A percentile compares a stretch with the other conserved stretches of the same genome.
Conservation (phyloP, 306 rosid genomes). For the Vigna reflexopilosa region DNA sequence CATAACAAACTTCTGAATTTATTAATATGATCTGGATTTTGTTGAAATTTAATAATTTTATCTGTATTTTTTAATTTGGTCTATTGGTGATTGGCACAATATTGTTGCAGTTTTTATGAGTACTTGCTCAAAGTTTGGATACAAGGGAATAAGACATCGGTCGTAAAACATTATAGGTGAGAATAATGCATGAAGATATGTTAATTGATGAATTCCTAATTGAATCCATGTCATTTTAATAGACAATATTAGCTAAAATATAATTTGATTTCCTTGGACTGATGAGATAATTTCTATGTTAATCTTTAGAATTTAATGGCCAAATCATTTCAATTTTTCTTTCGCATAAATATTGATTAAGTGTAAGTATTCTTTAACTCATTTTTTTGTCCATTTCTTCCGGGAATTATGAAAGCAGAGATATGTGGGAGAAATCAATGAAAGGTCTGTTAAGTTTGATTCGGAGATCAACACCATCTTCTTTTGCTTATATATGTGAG, state of each 20-base stretch:
- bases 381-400: conserved; percentile 15
- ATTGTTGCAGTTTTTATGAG: conserved; percentile 89
- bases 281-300: conserved; percentile 16
- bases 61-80: conserved; percentile 28
- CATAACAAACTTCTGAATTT: conserved; percentile 28
- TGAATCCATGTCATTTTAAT: conserved; percentile 29
- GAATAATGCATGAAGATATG: conserved; percentile 42
- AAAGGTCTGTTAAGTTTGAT: conserved; percentile 78
- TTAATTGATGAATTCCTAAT: conserved; percentile 34
- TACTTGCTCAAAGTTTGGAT: conserved; percentile 98
- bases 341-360: conserved; percentile 35
- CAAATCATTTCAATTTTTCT: conserved; percentile 2
- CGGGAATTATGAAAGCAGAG: conserved; percentile 67
- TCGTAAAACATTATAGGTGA: conserved; percentile 87
- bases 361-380: conserved; percentile 17
- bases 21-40: conserved; percentile 29
- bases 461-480: conserved; percentile 86
- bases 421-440: conserved; percentile 99
- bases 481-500: conserved; percentile 94
- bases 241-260: conserved; percentile 23
- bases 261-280: conserved; percentile 32
- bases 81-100: conserved; percentile 43
- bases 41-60: conserved; percentile 31
- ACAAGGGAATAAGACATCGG: conserved; percentile 84
- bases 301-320: background rate